phyloP scores from a whole-genome alignment of 192 early-diverging fungal species.

The Backusella luteola region DNA sequence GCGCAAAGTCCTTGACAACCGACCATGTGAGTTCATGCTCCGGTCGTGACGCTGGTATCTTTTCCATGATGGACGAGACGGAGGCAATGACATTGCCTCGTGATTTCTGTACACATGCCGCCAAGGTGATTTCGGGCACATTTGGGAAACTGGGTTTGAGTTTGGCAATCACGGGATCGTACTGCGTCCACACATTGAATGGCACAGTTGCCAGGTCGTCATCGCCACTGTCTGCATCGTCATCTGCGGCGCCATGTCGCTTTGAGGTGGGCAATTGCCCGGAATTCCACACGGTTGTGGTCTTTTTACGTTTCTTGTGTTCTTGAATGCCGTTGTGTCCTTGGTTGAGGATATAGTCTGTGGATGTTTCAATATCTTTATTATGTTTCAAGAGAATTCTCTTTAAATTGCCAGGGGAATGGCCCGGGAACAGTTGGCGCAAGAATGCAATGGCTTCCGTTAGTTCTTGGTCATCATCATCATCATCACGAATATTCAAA shows the following conservation, averaged over 20 bases:
- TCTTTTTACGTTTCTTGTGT: slow-evolving; percentile 20
- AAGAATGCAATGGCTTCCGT: slow-evolving; percentile 16
- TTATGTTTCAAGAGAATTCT: neutral
- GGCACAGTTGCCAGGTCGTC: slow-evolving; percentile 7
- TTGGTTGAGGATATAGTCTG: slow-evolving; percentile 15
- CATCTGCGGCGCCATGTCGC: neutral
- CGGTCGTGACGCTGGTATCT: neutral
- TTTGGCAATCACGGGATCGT: slow-evolving; percentile 2
- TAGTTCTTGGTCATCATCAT: neutral
- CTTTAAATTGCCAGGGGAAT: neutral
- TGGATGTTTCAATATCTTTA: slow-evolving; percentile 15
- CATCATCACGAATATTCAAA: neutral
- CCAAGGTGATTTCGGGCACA: neutral
- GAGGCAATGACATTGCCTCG: slow-evolving; percentile 25
- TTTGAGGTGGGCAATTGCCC: slow-evolving; percentile 13
- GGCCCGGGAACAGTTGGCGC: slow-evolving; percentile 14
- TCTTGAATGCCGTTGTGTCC: neutral
- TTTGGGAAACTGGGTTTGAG: slow-evolving; percentile 19
- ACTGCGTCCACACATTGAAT: slow-evolving; percentile 32
- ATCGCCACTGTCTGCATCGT: neutral
- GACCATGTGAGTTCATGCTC: slow-evolving; percentile 16
- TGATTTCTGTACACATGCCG: slow-evolving; percentile 9
- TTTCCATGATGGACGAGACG: slow-evolving; percentile 14
- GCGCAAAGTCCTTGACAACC: slow-evolving; percentile 27
- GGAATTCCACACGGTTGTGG: slow-evolving; percentile 7